Evolutionary conservation across 2,329 filamentous ascomycete species (phyloP), one percentile per base, ranked within the genome.

Genomic region (Fusarium decemcellulare): DNA sequence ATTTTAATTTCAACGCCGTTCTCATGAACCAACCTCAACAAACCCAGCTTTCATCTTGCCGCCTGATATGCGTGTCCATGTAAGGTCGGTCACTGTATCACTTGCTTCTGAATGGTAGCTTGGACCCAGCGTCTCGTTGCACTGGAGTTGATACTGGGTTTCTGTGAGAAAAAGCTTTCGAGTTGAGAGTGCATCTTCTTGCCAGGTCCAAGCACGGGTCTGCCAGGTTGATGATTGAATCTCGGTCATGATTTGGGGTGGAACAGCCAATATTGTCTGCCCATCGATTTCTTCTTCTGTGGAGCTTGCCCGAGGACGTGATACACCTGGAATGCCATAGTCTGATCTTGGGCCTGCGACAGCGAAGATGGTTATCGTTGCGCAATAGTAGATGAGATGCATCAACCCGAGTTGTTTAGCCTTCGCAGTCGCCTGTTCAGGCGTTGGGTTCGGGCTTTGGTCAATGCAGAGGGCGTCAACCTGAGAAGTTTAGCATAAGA

Each of bases 381-480:
- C 48, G 9, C 48, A 51, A 34, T 51, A 39, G 6, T 51, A 51
- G 34, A 51, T 51, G 5, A 51, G 48, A 29, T 51, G 48, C 48
- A 51, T 51, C 48, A 51, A 14, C 2, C 16, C 16, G 9, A 51
- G 48, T 23, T 51, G 48, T 2, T 51, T 23, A 10, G 48, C 18
- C 14, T 51, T 51, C 15, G 36, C 48, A 11, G 48, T 18, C 2
- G 14, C 48, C 37, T 51, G 48, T 11, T 51, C 48, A 2, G 48
- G 48, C 1, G 48, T 51, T 5, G 48, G 48, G 4, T 51, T 51
- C 1, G 18, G 6, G 10, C 14, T 51, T 3, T 51, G 48, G n/a
- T 51, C 48, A 5, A 51, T 51, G 6, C 48, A 51, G 15, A 51
- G 48, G 6, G 48, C 48, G 14, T 51, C 48, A 5, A 51, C 48